phyloP scores from a whole-genome alignment of 805 yeast genomes.

The Wickerhamiella domercqiae region DNA sequence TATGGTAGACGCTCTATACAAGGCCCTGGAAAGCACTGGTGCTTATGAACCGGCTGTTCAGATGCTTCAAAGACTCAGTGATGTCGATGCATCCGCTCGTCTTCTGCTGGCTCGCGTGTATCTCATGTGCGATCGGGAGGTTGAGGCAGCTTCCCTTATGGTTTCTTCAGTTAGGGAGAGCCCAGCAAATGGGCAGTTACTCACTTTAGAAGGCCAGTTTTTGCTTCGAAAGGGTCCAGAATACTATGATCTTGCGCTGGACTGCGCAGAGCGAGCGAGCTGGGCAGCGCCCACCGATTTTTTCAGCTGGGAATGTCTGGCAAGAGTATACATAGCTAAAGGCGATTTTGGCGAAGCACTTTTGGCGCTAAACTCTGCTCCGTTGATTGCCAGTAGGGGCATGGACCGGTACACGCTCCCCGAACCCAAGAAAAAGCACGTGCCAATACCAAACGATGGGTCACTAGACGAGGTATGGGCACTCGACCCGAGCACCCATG shows the following conservation, averaged over 20 bases:
- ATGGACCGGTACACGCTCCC: constrained; percentile 34
- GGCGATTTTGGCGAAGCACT: constrained; percentile 47
- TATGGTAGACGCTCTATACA: constrained; percentile 59
- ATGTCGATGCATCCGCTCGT: constrained; percentile 39
- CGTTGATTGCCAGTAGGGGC: constrained; percentile 40
- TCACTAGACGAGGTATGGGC: constrained; percentile 36
- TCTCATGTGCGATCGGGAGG: constrained; percentile 30
- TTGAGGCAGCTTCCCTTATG: constrained; percentile 33
- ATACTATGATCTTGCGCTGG: constrained; percentile 34
- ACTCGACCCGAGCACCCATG: constrained; percentile 12
- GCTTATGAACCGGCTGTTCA: constrained; percentile 45
- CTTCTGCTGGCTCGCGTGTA: constrained; percentile 31
- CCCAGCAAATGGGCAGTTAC: constrained; percentile 43
- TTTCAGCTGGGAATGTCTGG: constrained; percentile 52
- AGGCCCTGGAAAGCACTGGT: constrained; percentile 49
- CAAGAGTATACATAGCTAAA: constrained; percentile 41
- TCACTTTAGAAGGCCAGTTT: constrained; percentile 50
- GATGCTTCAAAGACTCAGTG: constrained; percentile 37
- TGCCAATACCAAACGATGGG: constrained; percentile 43
- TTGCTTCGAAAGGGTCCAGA: constrained; percentile 33
- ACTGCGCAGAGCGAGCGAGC: constrained; percentile 45
- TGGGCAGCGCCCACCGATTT: constrained; percentile 63
- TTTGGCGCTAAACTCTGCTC: constrained; percentile 55
- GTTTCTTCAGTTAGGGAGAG: constrained; percentile 27
- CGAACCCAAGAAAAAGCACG: constrained; percentile 29